Conservation (phyloP, 176 grass and related monocot species). For the Oryza officinalis region DNA sequence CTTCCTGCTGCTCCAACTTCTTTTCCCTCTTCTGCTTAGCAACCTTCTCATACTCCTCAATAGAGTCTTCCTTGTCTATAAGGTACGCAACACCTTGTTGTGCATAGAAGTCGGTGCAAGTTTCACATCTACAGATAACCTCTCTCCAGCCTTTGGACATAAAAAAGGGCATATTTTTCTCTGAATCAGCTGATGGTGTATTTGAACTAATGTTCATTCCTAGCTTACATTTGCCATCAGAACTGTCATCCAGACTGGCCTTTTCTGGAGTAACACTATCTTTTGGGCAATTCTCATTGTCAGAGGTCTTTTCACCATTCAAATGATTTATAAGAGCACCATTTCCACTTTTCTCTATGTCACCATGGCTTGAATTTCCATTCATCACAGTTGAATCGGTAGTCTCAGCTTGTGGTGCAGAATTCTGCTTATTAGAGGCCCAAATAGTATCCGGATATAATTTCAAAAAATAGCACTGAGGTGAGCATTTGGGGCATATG, state of each 20-base stretch:
- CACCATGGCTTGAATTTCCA: conserved; percentile 34
- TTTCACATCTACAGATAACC: conserved; percentile 71
- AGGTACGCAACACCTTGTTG: conserved; percentile 63
- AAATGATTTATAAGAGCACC: conserved; percentile 26
- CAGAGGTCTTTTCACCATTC: conserved; percentile 27
- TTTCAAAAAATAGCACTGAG: conserved; percentile 79
- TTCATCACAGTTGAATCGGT: conserved; percentile 39
- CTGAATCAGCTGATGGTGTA: conserved; percentile 32
- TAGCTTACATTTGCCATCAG: conserved; percentile 58
- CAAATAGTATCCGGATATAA: conserved; percentile 65
- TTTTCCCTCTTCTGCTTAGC: conserved; percentile 82
- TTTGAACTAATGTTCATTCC: conserved; percentile 67
- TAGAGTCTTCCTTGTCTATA: conserved; percentile 76
- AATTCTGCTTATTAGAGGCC: conserved; percentile 52
- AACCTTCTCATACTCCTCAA: conserved; percentile 91
- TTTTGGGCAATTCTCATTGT: conserved; percentile 15
- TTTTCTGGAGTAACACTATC: conserved; percentile 32
- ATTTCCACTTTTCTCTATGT: conserved; percentile 41
- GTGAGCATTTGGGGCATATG: conserved; percentile 84
- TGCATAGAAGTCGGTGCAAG: conserved; percentile 61
- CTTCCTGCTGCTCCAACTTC: conserved; percentile 92
- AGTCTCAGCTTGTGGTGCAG: conserved; percentile 34
- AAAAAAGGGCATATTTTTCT: conserved; percentile 72
- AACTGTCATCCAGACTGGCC: conserved; percentile 38
- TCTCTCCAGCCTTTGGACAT: conserved; percentile 86